These are phyloP conservation scores for Helenozyma baotianmanensis DNA, from an alignment of 805 yeast species.

Conservation along the genomic window DNA sequence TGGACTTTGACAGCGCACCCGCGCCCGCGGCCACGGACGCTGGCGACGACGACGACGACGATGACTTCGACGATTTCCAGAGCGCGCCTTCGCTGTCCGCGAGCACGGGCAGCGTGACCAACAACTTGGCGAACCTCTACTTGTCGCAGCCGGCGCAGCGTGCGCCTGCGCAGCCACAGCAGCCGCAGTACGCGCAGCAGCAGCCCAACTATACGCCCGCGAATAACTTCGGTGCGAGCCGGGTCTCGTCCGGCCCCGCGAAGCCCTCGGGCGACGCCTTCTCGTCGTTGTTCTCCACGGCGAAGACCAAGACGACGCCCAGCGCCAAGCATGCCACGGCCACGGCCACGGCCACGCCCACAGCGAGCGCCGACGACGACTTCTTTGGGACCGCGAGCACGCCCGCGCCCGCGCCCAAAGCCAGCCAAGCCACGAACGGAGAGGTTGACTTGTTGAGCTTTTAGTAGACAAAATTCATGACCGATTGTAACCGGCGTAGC, in stretches of 20 bases:
- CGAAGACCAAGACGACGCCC: conserved; percentile 42
- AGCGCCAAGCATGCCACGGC: conserved; percentile 4
- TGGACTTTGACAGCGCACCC: conserved; percentile 35
- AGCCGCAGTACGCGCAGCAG: conserved; percentile 15
- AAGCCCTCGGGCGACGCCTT: conserved; percentile 59
- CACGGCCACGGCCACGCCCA: conserved; percentile 7
- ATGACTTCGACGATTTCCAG: conserved; percentile 81
- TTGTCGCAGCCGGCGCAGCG: conserved; percentile 15
- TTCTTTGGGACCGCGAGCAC: no score
- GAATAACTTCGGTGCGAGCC: conserved; percentile 13
- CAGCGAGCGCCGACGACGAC: conserved; percentile 19
- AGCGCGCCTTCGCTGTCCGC: conserved; percentile 47
- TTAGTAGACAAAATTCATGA: no score
- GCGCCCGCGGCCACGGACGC: conserved; percentile 13
- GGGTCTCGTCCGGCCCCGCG: conserved; percentile 35
- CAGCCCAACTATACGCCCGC: conserved; percentile 11
- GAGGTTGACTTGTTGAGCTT: conserved; percentile 49
- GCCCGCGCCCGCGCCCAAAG: conserved; percentile 8
- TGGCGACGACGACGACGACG: conserved; percentile 52
- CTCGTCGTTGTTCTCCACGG: conserved; percentile 63
- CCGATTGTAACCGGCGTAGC: no score
- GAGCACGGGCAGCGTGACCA: conserved; percentile 15
- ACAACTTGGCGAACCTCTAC: conserved; percentile 26
- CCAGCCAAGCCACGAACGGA: conserved; percentile 6
- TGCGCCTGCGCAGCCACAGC: conserved; percentile 13